These are phyloP conservation scores for Debaryomyces robertsiae DNA, from an alignment of 1,139 yeast species.

Conservation along the genomic window DNA sequence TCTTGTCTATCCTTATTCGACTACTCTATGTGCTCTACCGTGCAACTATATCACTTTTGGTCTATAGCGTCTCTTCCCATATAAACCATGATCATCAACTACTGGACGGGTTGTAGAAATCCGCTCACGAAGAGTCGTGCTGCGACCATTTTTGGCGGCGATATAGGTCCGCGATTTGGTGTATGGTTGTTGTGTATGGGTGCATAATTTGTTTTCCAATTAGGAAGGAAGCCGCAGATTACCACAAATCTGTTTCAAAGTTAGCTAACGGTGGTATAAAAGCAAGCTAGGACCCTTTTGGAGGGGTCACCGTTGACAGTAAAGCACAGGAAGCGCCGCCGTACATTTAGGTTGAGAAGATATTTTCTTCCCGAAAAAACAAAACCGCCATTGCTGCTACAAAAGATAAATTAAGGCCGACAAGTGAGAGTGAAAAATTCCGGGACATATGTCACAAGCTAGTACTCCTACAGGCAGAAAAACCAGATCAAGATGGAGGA, in stretches of 20 bases:
- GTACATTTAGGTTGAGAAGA: too few relatives aligned
- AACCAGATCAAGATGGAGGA: constrained; percentile 5
- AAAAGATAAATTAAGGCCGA: too few relatives aligned
- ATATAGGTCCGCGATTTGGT: not conserved
- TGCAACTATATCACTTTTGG: not conserved
- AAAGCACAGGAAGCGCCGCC: too few relatives aligned
- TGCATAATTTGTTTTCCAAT: not conserved
- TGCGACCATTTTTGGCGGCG: not conserved
- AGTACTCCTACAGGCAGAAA: constrained; percentile 2
- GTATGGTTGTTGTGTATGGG: constrained; percentile 1
- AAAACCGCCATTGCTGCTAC: too few relatives aligned
- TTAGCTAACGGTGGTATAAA: not conserved
- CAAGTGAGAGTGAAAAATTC: not conserved
- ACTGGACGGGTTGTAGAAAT: constrained; percentile 9
- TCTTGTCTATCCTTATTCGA: constrained; percentile 3
- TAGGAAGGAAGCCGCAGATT: constrained; percentile 9
- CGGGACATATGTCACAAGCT: constrained; percentile 5
- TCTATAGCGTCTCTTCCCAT: not conserved
- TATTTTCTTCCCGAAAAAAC: too few relatives aligned
- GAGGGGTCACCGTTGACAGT: too few relatives aligned
- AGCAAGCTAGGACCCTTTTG: too few relatives aligned
- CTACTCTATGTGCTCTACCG: not conserved
- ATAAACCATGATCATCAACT: not conserved
- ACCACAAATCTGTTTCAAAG: constrained; percentile 8
- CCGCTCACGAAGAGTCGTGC: constrained; percentile 10